Conservation (phyloP, 768 basidiomycete species). For the Coprinopsis cinerea region DNA sequence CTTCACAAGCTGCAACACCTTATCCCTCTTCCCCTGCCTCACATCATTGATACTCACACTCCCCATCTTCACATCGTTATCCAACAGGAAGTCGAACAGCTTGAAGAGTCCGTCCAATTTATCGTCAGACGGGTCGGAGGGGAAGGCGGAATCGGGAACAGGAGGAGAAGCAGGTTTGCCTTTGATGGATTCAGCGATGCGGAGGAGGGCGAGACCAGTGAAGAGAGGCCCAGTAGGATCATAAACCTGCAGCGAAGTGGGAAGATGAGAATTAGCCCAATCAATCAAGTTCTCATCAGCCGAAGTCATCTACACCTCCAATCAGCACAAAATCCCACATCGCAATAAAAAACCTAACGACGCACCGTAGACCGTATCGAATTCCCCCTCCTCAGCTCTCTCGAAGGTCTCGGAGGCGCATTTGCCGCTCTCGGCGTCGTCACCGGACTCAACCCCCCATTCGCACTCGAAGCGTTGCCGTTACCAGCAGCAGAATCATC, state of each 20-base stretch:
- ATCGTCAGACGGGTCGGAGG: constrained; percentile 59
- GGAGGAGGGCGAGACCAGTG: constrained; percentile 74
- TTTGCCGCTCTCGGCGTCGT: constrained; percentile 14
- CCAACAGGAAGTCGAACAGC: constrained; percentile 88
- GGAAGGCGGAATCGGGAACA: constrained; percentile 78
- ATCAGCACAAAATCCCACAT: not conserved
- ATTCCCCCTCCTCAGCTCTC: constrained; percentile 50
- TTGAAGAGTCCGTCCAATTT: constrained; percentile 83
- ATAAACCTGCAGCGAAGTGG: constrained; percentile 50
- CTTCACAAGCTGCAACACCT: constrained; percentile 72
- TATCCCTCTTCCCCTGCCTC: constrained; percentile 72
- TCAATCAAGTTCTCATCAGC: constrained; percentile 56
- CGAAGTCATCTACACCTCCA: constrained; percentile 4
- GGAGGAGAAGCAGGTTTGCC: constrained; percentile 60
- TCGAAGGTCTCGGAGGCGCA: constrained; percentile 61
- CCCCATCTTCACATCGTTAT: constrained; percentile 89
- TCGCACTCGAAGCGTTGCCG: too few species aligned
- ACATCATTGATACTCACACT: constrained; percentile 93
- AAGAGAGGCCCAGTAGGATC: constrained; percentile 41
- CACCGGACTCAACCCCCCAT: constrained; percentile 13
- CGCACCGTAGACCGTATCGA: constrained; percentile 24
- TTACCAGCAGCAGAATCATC: constrained; percentile 31
- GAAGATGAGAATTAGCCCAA: constrained; percentile 88
- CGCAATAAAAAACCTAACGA: constrained; percentile 8
- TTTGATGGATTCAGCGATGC: constrained; percentile 79